Base-by-base conservation (phyloP, 768 basidiomycete species). In the Lentinula edodes region DNA sequence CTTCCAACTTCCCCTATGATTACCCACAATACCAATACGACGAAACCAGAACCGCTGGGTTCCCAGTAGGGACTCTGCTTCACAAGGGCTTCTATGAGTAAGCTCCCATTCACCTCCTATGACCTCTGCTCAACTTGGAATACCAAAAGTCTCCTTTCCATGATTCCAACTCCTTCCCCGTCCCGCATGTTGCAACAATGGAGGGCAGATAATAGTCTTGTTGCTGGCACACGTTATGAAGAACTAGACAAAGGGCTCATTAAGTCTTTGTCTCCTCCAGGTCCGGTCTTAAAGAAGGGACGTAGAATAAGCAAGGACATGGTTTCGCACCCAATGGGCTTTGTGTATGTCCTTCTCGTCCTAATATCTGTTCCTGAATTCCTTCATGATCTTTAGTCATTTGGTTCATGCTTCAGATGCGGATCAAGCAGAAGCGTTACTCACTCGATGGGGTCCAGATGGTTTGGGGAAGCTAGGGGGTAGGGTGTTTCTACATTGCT, bases 361-460 rank as follows among this genome's bases (percentile, higher is more conserved):
- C 53, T 63, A 52, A 18, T 61, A 45, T 61, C 41, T 52, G 35
- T 54, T 61, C 42, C 61, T 20, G 36, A n/a, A 8, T 23, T 20
- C 62, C 63, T 67, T 68, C 63, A 68, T 71, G 65, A 68, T 59
- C 63, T 66, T 56, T 70, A 95, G 93, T 58, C 93, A 96, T 76
- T 80, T 93, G 64, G 87, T 94, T 9, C 93, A 95, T 75, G 93
- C 94, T 35, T 93, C 91, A 61, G 91, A 94, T 74, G 91, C 89
- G 12, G 90, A 91, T 75, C 91, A 95, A 71, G 84, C 91, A 38
- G 90, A 91, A 72, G 93, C 90, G 28, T 80, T 95, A 62, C 86
- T 95, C 53, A 87, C 84, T 65, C 84, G 92, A 60, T 95, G 94
- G 93, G 89, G 90, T 41, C 89, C 90, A 50, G 93, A 95, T 74